Conservation (phyloP, 768 basidiomycete genomes). For the Rhizopogon rudus region DNA sequence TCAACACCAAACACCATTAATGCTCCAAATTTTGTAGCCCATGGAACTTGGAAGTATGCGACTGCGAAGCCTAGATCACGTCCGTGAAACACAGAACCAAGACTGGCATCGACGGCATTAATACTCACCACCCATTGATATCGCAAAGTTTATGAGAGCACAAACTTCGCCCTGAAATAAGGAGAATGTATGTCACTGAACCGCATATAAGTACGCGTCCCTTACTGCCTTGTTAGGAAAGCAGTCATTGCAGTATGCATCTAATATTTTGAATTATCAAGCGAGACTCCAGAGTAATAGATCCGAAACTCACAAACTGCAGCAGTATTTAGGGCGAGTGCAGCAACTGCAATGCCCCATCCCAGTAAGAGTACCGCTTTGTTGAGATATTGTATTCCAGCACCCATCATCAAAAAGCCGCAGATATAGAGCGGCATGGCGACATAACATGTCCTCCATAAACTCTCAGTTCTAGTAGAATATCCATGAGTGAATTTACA, state of each 20-base stretch:
- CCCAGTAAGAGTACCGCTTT: conserved; percentile 32
- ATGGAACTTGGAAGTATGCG: conserved; percentile 37
- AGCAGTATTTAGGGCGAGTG: conserved; percentile 36
- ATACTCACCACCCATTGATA: conserved; percentile 26
- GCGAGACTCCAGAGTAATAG: neutral
- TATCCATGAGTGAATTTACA: conserved; percentile 2
- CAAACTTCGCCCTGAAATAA: conserved; percentile 26
- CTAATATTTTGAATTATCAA: conserved; percentile 10
- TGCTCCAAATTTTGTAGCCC: conserved; percentile 31
- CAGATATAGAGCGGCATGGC: conserved; percentile 36
- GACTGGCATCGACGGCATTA: neutral
- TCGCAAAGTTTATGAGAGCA: conserved; percentile 37
- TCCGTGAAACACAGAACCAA: no score
- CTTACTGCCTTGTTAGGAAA: conserved; percentile 28
- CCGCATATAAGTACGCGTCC: no score
- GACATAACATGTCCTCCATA: conserved; percentile 31
- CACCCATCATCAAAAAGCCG: conserved; percentile 39
- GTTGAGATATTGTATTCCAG: conserved; percentile 28
- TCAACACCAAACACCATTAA: conserved; percentile 33
- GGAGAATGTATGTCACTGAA: no score
- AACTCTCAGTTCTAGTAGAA: neutral
- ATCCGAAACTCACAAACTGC: conserved; percentile 28
- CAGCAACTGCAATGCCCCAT: conserved; percentile 37
- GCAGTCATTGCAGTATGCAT: conserved; percentile 35
- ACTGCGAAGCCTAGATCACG: conserved; percentile 27